A percentile compares a stretch with the other conserved stretches of the same genome.
Evolutionary conservation across 2,329 filamentous ascomycete genomes (phyloP).

Genomic region (Hymenoscyphus linearis): DNA sequence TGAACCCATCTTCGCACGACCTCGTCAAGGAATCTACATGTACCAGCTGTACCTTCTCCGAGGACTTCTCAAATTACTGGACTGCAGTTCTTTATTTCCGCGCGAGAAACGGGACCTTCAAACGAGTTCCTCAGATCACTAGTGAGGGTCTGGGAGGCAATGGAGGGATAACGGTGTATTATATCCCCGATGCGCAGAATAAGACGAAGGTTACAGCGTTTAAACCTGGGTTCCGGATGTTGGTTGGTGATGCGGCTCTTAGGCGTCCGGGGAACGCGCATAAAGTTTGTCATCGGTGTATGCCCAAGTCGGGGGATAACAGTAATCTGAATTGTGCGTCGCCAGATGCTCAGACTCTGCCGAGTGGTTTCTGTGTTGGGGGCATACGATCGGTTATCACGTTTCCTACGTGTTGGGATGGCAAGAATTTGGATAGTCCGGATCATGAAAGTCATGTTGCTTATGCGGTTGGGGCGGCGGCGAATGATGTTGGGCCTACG

Average conservation of each 20-base stretch:
- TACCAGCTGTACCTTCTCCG: constrained; percentile 10
- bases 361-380: constrained; percentile 10
- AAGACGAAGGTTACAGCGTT: constrained; percentile 13
- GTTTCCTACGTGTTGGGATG: constrained; percentile 18
- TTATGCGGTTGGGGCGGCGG: constrained; percentile 8
- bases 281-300: constrained; percentile 20
- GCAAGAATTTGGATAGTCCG: constrained; percentile 13
- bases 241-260: constrained; percentile 14
- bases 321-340: constrained; percentile 19
- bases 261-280: constrained; percentile 9
- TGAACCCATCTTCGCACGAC: constrained; percentile 12
- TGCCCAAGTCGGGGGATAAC: constrained; percentile 16
- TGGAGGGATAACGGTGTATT: constrained; percentile 11
- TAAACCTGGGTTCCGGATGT: constrained; percentile 15
- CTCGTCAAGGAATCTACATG: constrained; percentile 10
- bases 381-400: constrained; percentile 17
- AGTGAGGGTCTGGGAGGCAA: constrained; percentile 9
- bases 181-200: constrained; percentile 6
- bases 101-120: constrained; percentile 10
- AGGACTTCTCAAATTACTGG: constrained; percentile 12
- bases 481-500: constrained; percentile 15
- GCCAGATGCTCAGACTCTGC: constrained; percentile 14
- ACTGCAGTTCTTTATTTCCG: constrained; percentile 12
- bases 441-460: constrained; percentile 12
- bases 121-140: constrained; percentile 10